Evolutionary conservation across 1,284 basidiomycete genomes (phyloP), one percentile per base, ranked within the genome.

Genomic region (Melampsora americana): DNA sequence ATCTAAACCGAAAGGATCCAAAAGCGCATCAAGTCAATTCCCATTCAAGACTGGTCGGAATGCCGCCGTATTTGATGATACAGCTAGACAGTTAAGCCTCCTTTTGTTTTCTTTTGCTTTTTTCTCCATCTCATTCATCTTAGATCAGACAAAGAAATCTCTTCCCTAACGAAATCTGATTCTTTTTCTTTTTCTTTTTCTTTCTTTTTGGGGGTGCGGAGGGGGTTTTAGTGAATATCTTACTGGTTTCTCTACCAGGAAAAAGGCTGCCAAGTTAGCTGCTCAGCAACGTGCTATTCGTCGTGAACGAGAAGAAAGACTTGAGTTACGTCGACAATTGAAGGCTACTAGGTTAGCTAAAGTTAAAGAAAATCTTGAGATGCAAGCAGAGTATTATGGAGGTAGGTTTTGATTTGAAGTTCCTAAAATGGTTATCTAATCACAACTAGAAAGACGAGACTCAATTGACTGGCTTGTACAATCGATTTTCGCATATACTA

Each of bases 341-440:
- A 74, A 61, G 30, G 65, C 50, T 46, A 56, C 48, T 30, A 46
- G 64, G n/a, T 26, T 74, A 46, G 39, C 64, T 3, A 66, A 74
- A 35, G 60, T 74, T 18, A 59, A 74, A 65, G 65, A 74, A 28
- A 56, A 46, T 20, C 60, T 74, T 20, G 65, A 66, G 16, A 35
- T 59, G 50, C 72, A 74, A 42, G 66, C 48, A 2, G 72, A 74
- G 28, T 74, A 64, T 64, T 74, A 74, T 74, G 72, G 72, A 60
- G 65, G 72, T 67, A 67, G 46, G 72, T 67, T 39, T 26, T 35
- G 9, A 20, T 62, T 32, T 32, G 11, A 62, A 35, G 5, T n/a
- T 56, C 42, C 35, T 44, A 1, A 11, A 66, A 7, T 28, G 39
- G 61, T 35, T 26, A 7, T 7, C n/a, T 18, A 62, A 62, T 62